Conservation (phyloP, 805 yeast genomes). For the Kuraishia molischiana region DNA sequence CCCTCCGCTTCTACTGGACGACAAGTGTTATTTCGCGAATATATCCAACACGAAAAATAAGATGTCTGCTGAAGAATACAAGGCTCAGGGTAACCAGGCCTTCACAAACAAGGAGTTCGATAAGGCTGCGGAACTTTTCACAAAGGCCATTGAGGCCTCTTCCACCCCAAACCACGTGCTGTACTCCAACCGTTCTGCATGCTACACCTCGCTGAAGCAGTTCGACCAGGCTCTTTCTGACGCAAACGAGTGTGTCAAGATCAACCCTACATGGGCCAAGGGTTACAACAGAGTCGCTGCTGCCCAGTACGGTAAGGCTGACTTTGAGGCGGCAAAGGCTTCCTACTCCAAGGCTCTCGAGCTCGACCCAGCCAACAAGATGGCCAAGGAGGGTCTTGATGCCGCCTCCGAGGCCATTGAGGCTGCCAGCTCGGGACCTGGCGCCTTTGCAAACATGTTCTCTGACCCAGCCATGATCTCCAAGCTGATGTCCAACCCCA, state of each 20-base stretch:
- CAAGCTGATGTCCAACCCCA: conserved; percentile 74
- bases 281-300: conserved; percentile 93
- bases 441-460: conserved; percentile 71
- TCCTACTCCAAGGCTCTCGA: conserved; percentile 74
- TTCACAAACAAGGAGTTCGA: conserved; percentile 80
- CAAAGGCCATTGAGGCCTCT: conserved; percentile 81
- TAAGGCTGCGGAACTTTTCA: conserved; percentile 71
- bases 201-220: conserved; percentile 71
- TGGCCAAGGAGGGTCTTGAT: conserved; percentile 76
- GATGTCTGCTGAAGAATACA: conserved; percentile 66
- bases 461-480: conserved; percentile 70
- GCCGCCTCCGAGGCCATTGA: conserved; percentile 56
- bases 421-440: conserved; percentile 38
- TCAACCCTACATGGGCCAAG: conserved; percentile 88
- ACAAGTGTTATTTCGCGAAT: too few species aligned
- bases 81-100: conserved; percentile 90
- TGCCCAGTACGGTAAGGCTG: conserved; percentile 81
- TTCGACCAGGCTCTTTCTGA: conserved; percentile 71
- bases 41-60: too few species aligned
- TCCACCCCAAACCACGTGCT: conserved; percentile 83
- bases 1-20: too few species aligned
- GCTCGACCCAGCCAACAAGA: conserved; percentile 70
- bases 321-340: conserved; percentile 62
- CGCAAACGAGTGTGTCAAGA: conserved; percentile 73
- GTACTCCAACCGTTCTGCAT: conserved; percentile 89